Evolutionary conservation across 139 green algal species (phyloP).

Genomic region (Chlorella sp.): DNA sequence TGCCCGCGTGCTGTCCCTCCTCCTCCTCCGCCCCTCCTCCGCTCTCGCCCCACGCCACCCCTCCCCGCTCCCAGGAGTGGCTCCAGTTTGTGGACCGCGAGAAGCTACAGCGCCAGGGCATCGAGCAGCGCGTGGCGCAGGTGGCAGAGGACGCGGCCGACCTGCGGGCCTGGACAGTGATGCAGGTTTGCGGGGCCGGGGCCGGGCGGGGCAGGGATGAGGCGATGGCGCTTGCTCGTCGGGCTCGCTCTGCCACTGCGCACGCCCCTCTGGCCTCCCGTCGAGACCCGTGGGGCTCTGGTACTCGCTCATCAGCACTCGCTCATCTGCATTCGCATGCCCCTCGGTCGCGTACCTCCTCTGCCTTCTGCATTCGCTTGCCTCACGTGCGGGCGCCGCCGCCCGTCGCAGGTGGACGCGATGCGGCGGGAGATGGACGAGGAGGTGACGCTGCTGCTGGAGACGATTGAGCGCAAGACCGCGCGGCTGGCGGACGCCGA

Average conservation of each 20-base stretch:
- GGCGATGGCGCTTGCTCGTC: too few relatives aligned
- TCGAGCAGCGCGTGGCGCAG: conserved; percentile 52
- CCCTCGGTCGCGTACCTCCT: too few relatives aligned
- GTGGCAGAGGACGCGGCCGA: conserved; percentile 49
- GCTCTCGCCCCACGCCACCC: background rate
- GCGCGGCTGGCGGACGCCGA: conserved; percentile 26
- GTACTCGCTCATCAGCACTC: too few relatives aligned
- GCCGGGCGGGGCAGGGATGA: background rate
- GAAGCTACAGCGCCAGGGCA: conserved; percentile 44
- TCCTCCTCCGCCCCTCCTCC: background rate
- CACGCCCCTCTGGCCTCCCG: too few relatives aligned
- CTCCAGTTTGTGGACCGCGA: conserved; percentile 71
- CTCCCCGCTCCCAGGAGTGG: conserved; percentile 45
- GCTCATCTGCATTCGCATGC: too few relatives aligned
- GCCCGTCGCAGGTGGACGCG: conserved; percentile 49
- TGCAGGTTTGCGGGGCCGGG: conserved; percentile 34
- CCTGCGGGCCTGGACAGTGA: conserved; percentile 57
- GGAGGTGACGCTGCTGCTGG: conserved; percentile 51
- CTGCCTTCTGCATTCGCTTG: too few relatives aligned
- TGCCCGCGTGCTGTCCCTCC: background rate
- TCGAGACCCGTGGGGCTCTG: too few relatives aligned
- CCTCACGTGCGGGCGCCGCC: background rate
- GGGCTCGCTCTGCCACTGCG: too few relatives aligned
- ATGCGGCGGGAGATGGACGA: conserved; percentile 57
- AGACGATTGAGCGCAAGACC: conserved; percentile 31